Conservation (phyloP, 2,329 filamentous ascomycete genomes). For the Didymella segeticola region DNA sequence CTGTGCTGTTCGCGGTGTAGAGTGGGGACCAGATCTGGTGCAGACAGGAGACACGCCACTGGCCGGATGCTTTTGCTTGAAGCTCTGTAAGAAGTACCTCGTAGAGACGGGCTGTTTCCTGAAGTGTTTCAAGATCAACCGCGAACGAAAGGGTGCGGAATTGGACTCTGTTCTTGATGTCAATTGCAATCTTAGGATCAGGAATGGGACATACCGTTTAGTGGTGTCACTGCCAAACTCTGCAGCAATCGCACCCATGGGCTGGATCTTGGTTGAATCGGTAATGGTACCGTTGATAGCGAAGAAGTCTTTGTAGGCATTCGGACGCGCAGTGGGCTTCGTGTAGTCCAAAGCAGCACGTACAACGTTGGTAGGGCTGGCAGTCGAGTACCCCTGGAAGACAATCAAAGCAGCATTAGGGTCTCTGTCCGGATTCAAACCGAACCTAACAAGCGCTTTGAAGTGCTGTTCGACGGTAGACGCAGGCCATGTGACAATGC, state of each 20-base stretch:
- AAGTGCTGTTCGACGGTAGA: conserved; percentile 19
- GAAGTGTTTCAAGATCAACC: conserved; percentile 28
- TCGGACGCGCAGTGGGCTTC: conserved; percentile 16
- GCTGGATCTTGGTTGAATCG: conserved; percentile 27
- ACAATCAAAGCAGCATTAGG: conserved; percentile 19
- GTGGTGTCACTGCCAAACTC: conserved; percentile 22
- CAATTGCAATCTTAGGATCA: not conserved
- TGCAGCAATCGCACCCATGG: conserved; percentile 20
- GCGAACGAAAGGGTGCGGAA: conserved; percentile 32
- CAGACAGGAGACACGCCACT: conserved; percentile 21
- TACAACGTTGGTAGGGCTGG: conserved; percentile 18
- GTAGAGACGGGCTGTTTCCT: conserved; percentile 37
- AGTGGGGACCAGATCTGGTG: conserved; percentile 17
- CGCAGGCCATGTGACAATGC: conserved; percentile 18
- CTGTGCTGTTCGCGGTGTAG: conserved; percentile 22
- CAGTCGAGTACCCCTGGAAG: conserved; percentile 21
- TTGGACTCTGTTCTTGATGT: conserved; percentile 8
- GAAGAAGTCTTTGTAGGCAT: conserved; percentile 27
- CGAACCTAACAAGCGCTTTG: conserved; percentile 17
- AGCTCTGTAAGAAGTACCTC: conserved; percentile 21
- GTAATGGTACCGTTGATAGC: conserved; percentile 21
- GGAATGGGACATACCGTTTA: not conserved
- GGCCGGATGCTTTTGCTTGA: conserved; percentile 39
- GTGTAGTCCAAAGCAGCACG: conserved; percentile 24
- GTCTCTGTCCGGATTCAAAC: conserved; percentile 10